Percentiles rank a stretch among this genome's conserved stretches.
Evolutionary conservation across 192 early-diverging fungal species (phyloP).

Genomic region (Neocallimastix lanati): DNA sequence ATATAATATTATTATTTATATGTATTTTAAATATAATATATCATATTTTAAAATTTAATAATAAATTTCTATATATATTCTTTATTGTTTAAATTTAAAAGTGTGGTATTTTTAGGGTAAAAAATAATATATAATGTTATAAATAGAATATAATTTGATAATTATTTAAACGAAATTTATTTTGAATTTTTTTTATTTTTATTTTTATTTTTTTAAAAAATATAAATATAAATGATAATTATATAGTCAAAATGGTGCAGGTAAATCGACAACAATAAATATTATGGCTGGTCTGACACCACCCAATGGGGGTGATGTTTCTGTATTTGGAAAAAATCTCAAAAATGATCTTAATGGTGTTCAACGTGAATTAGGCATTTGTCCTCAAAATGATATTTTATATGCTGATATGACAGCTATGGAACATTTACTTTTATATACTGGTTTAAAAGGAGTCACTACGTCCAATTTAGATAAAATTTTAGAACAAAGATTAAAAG

Average conservation of each 20-base stretch:
- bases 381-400: conserved; percentile 57
- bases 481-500: conserved; percentile 44
- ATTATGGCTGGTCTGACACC: conserved; percentile 59
- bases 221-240: no score
- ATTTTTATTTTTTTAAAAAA: no score
- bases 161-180: no score
- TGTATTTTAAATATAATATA: no score
- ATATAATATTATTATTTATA: no score
- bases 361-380: conserved; percentile 54
- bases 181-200: no score
- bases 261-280: conserved; percentile 59
- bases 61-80: no score
- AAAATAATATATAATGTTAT: no score
- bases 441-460: conserved; percentile 55
- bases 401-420: conserved; percentile 54
- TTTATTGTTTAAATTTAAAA: no score
- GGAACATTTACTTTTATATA: conserved; percentile 55
- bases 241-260: conserved; percentile 61
- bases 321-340: conserved; percentile 40
- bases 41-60: no score
- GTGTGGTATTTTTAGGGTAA: background rate
- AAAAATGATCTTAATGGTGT: conserved; percentile 39
- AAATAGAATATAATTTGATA: no score
- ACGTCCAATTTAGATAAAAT: conserved; percentile 21
- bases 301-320: conserved; percentile 42